Base-by-base conservation (phyloP, 2,329 filamentous ascomycete genomes). In the Aspergillus carbonarius region DNA sequence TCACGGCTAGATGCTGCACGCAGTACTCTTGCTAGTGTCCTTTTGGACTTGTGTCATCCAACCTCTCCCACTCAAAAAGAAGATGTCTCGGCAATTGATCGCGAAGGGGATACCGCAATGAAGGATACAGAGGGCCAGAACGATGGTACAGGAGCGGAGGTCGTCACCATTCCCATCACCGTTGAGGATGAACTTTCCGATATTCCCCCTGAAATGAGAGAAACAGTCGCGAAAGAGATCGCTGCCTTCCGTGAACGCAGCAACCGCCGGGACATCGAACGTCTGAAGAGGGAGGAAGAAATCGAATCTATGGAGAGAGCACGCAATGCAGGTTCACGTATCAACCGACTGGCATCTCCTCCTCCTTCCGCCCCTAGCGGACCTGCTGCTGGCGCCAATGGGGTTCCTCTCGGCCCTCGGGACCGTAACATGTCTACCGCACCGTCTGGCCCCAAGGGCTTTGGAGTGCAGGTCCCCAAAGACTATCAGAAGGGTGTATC, bases 181-280 rank as follows among this genome's bases (percentile, higher is more conserved):
- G 85, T 90, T 54, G 95, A 99, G 63, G 96, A 99, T 70, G 95
- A 99, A 70, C 82, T 99, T 46, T 89, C 93, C 18, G 95, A 99
- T 69, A 97, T 99, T 49, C 95, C 95, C 0, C 89, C 91, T 0
- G 95, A 98, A 72, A 96, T 96, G 92, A 88, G 95, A 23, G 95
- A 96, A 72, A 93, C 92, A 0, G 95, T 99, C 15, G 91, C 95
- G 0, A 89, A 89, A 58, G 96, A 99, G 73, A 99, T 99, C 68
- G 88, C 92, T 0, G 91, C 93, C 0, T 99, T 99, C 80, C 85
- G 95, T 64, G 95, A 99, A 65, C 85, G 93, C 18, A 97, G 93
- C 66, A 96, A 88, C 60, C 87, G 90, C 61, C 85, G 93, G 39
- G 95, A 99, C 71, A 79, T 96, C 70, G 95, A 99, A 74, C 89